Evolutionary conservation across 2,329 filamentous ascomycete genomes (phyloP), one percentile per base, ranked within the genome.

Genomic region (Xylaria sp.): DNA sequence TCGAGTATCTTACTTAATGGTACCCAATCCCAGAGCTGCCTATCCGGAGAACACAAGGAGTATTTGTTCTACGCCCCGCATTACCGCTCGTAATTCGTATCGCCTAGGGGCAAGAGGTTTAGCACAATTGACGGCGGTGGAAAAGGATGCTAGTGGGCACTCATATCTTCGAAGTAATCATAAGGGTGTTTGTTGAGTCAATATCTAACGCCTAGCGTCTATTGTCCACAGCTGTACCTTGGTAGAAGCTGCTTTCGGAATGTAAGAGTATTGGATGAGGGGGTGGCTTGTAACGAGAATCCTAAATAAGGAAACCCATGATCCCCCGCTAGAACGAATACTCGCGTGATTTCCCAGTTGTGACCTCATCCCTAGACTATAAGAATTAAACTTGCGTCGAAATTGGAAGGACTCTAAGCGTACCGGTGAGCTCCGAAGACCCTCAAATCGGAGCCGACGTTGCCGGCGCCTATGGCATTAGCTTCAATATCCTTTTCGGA

Each of bases 401-500:
- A 61, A 60, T 58, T 24, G 34, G 50, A 61, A 65, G 24, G 39
- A 45, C 32, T 30, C 6, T 8, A 27, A 61, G 24, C 27, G 24
- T 32, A 5, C 42, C 54, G 54, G 54, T 30, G 60, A 54, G 30
- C 17, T 57, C 59, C 65, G 59, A 64, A 55, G 17, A 34, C 19
- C 45, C 19, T 30, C 45, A 61, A 57, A 51, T 42, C 56, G 4
- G 21, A n/a, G 27, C 61, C 42, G 57, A 61, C 59, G 19, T 27
- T 50, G 36, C 50, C 12, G 24, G 32, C 5, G 17, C 21, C 14
- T 45, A 51, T 57, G 50, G 32, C 39, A 30, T 56, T 51, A 53
- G 42, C 54, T 39, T 68, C 19, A 42, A 17, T 36, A 51, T 34
- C 50, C 50, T 36, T 61, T 61, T 51, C 17, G 45, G 65, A 61